A percentile compares a stretch with the other conserved stretches of the same genome.
Evolutionary conservation across 73 alveolate species (phyloP).

Genomic region (Tetrahymena borealis): DNA sequence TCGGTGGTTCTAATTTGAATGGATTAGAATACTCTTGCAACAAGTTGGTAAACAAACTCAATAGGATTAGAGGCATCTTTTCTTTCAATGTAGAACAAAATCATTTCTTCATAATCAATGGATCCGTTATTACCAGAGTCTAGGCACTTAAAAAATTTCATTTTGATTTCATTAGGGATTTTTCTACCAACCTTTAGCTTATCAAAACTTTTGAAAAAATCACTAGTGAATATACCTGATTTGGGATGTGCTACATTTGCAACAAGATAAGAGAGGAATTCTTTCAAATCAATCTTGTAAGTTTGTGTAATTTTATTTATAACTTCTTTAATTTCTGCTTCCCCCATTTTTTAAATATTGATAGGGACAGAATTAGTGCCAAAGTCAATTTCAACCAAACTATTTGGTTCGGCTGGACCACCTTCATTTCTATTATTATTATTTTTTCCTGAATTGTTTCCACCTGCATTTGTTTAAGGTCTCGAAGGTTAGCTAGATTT

Average conservation of each 20-base stretch:
- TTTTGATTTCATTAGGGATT: slow-evolving; percentile 16
- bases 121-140: slow-evolving; percentile 37
- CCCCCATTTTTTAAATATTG: neutral
- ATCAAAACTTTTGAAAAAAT: neutral
- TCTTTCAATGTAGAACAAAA: slow-evolving; percentile 13
- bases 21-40: slow-evolving; percentile 22
- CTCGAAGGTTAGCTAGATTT: neutral
- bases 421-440: neutral
- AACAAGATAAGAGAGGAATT: neutral
- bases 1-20: slow-evolving; percentile 7
- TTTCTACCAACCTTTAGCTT: slow-evolving; percentile 7
- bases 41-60: slow-evolving; percentile 6
- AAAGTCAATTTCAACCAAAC: neutral
- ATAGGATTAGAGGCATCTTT: slow-evolving; percentile 3
- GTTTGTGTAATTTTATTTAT: neutral
- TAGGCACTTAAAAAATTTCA: slow-evolving; percentile 20
- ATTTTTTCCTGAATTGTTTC: neutral
- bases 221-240: neutral
- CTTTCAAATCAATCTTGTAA: neutral
- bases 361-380: neutral
- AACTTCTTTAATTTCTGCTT: neutral
- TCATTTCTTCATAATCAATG: slow-evolving; percentile 36
- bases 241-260: neutral
- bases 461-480: neutral
- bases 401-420: neutral